Base-by-base conservation (phyloP, 163 green algal species). In the Smithsoniella earleae region DNA sequence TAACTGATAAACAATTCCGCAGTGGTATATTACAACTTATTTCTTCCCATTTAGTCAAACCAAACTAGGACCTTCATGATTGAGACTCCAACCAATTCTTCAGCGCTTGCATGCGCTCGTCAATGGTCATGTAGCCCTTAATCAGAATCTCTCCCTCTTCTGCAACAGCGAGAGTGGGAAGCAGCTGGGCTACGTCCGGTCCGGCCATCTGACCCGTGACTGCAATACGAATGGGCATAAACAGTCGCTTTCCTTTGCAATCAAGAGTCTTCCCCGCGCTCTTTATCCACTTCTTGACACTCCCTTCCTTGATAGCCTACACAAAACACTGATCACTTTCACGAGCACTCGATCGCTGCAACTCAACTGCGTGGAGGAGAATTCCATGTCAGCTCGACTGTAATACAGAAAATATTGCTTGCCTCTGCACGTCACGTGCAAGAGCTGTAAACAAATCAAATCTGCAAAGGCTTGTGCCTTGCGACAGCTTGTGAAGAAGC, bases 221-320 rank as follows among this genome's bases (percentile, higher is more conserved):
- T 1, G 85, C 86, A 13, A 99, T 83, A 34, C 95, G 88, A 77
- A 95, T 82, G 6, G 95, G 95, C 94, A 99, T 97, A 80, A 98
- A 99, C 44, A 99, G 79, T 28, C 88, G 78, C 87, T 96, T 96
- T 78, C 94, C 93, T 87, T 99, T 99, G 80, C 91, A 87, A 45
- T 87, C 86, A 77, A 94, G 82, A 3, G 84, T 87, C 87, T 99
- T 99, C 79, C 94, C 94, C 10, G 93, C 49, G 0, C 13, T 79
- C 65, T 97, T 98, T 52, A 95, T 66, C 88, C 88, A 98, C 31
- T 78, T 83, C 83, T 89, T 66, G 30, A 75, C 28, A 0, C 36
- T 69, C 30, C 58, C 58, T 31, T 69, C 58, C n/a, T 30, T 31
- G 18, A 69, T 34, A 1, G 58, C 25, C 58, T 69, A 33, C 58